Base-by-base conservation (phyloP, 1,284 basidiomycete genomes). In the Rhodotorula mucilaginosa region DNA sequence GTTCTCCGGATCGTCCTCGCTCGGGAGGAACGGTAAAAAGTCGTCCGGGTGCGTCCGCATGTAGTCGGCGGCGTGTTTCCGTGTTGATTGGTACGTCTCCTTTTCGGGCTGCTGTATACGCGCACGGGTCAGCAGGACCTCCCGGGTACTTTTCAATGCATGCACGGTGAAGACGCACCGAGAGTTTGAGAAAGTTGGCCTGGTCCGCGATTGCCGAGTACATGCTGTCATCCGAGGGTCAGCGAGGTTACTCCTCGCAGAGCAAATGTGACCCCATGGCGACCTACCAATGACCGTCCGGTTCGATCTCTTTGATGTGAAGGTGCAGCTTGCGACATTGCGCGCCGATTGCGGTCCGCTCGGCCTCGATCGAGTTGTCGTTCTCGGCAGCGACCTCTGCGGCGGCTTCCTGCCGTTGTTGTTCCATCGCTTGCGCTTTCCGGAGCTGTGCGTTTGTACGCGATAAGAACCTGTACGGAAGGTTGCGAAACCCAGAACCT, bases 1-100 rank as follows among this genome's bases (percentile, higher is more conserved):
- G 13, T 90, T 92, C 31, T 86, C 84, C 39, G 88, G 85, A n/a
- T 87, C 86, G 80, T 92, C 91, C 78, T 92, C 92, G 56, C 44
- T 81, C 0, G 93, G 90, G 12, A 99, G 84, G 84, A 98, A 99
- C 15, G 95, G 96, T 58, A 97, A 83, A 80, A 99, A 99, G 78
- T 95, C 92, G 80, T 95, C 89, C 2, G 88, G 87, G 82, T 99
- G 92, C 12, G 85, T 82, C 48, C 87, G 86, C 80, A 99, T 94
- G 81, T 92, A 97, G 64, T 87, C 82, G 0, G 95, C 88, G 3
- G 96, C 93, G 6, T 88, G 86, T 18, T 80, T 81, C 46, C 97
- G 89, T 52, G 88, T 75, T 6, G 65, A 67, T 15, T 74, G 65
- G 76, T 81, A 83, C 63, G 78, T 86, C 29, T 83, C 84, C 26